phyloP scores from a whole-genome alignment of 345 rosid species.

The Bruguiera sexangula region DNA sequence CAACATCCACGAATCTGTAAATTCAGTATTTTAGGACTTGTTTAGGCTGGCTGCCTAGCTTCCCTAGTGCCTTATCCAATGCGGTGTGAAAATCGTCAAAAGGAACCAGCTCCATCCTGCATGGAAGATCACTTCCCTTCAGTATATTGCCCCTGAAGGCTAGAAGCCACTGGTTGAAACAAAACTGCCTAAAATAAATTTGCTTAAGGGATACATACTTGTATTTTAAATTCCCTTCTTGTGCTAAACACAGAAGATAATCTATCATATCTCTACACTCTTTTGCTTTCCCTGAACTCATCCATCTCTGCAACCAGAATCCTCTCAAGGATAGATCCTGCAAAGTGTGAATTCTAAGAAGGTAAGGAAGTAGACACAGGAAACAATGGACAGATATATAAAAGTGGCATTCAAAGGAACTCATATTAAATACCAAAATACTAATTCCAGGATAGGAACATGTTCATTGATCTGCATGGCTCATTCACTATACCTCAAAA shows the following conservation, averaged over 20 bases:
- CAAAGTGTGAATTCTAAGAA: neutral
- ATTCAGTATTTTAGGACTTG: constrained; percentile 68
- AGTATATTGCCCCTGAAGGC: neutral
- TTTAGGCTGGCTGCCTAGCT: constrained; percentile 78
- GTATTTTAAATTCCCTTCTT: constrained; percentile 71
- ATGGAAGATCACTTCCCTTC: neutral
- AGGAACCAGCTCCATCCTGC: constrained; percentile 70
- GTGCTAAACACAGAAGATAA: constrained; percentile 57
- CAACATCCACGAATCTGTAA: neutral
- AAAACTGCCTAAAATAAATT: neutral
- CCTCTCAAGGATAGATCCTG: constrained; percentile 91
- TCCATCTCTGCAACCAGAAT: constrained; percentile 86
- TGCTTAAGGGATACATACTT: constrained; percentile 39
- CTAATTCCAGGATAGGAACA: too few relatives aligned
- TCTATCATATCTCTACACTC: constrained; percentile 75
- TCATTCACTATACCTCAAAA: too few relatives aligned
- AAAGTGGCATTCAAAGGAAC: too few relatives aligned
- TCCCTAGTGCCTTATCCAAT: constrained; percentile 69
- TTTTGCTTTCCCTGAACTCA: constrained; percentile 50
- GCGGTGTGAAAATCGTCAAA: constrained; percentile 57
- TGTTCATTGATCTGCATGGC: too few relatives aligned
- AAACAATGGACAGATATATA: neutral
- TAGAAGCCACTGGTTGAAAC: neutral
- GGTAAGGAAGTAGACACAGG: neutral
- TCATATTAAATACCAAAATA: too few relatives aligned